Percentiles rank a stretch among this genome's conserved stretches.
Conservation (phyloP, 192 early-diverging fungal genomes). For the Entrophospora sp. region DNA sequence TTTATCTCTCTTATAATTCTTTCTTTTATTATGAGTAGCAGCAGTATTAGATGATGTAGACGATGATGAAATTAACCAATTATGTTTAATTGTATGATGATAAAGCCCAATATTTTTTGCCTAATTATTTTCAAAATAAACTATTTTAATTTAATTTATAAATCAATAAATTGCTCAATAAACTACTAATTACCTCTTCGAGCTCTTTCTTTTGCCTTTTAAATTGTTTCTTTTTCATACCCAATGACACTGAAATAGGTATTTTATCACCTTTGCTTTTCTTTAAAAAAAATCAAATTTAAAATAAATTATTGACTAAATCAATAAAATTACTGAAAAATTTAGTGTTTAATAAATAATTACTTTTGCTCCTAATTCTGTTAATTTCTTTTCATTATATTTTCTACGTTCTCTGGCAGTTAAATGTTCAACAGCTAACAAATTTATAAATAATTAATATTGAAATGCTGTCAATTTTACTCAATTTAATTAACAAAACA, state of each 20-base stretch:
- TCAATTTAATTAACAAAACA: too few species aligned
- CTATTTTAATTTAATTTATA: not conserved
- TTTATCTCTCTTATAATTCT: conserved; percentile 22
- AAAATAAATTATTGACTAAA: not conserved
- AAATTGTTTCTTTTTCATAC: conserved; percentile 25
- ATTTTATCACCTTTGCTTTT: conserved; percentile 17
- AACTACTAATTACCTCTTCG: conserved; percentile 26
- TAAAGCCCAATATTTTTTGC: conserved; percentile 38
- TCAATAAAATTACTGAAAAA: not conserved
- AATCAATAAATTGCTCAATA: not conserved
- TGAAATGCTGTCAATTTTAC: too few species aligned
- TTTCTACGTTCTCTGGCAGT: conserved; percentile 32
- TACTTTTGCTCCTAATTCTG: conserved; percentile 32
- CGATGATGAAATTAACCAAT: conserved; percentile 24
- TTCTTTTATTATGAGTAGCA: conserved; percentile 10
- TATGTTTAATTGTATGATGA: conserved; percentile 31
- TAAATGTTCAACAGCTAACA: conserved; percentile 34
- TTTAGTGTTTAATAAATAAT: not conserved
- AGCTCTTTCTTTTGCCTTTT: conserved; percentile 26
- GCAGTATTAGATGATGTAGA: too few species aligned
- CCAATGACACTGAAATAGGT: conserved; percentile 26
- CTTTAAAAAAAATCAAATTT: too few species aligned
- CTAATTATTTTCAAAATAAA: not conserved
- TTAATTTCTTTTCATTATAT: conserved; percentile 26
- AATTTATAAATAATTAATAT: too few species aligned